A percentile compares a stretch with the other conserved stretches of the same genome.
Evolutionary conservation across 768 basidiomycete species (phyloP).

Genomic region (Saitozyma podzolica): DNA sequence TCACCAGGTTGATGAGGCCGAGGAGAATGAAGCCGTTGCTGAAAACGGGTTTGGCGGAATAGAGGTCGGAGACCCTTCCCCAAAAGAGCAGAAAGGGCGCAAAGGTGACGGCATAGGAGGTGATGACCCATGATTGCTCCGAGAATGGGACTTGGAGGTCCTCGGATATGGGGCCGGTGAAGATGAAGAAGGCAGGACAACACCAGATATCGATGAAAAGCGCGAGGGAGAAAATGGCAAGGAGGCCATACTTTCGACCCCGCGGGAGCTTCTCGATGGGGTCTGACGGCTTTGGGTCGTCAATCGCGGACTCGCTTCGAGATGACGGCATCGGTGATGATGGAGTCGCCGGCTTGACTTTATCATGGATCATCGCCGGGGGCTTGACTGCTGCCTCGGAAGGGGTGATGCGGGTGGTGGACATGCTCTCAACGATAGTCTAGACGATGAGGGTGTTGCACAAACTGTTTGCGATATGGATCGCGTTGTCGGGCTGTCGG

Average conservation of each 20-base stretch:
- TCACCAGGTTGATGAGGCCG: slow-evolving; percentile 29
- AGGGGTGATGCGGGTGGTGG: too few species aligned
- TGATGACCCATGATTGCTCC: slow-evolving; percentile 22
- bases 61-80: slow-evolving; percentile 32
- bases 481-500: too few species aligned
- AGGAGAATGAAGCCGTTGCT: slow-evolving; percentile 27
- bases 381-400: too few species aligned
- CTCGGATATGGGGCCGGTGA: slow-evolving; percentile 13
- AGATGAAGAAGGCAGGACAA: slow-evolving; percentile 21
- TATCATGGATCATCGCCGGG: too few species aligned
- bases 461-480: too few species aligned
- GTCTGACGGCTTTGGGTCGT: too few species aligned
- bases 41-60: slow-evolving; percentile 32
- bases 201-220: slow-evolving; percentile 16
- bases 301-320: too few species aligned
- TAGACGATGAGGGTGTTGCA: too few species aligned
- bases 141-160: slow-evolving; percentile 11
- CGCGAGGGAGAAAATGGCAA: slow-evolving; percentile 11
- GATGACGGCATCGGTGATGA: too few species aligned
- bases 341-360: too few species aligned
- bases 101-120: slow-evolving; percentile 31
- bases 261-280: too few species aligned
- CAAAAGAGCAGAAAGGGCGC: slow-evolving; percentile 33
- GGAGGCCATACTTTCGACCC: slow-evolving; percentile 3
- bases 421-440: too few species aligned